phyloP scores from a whole-genome alignment of 1,284 basidiomycete genomes.

The Trametes sp. region DNA sequence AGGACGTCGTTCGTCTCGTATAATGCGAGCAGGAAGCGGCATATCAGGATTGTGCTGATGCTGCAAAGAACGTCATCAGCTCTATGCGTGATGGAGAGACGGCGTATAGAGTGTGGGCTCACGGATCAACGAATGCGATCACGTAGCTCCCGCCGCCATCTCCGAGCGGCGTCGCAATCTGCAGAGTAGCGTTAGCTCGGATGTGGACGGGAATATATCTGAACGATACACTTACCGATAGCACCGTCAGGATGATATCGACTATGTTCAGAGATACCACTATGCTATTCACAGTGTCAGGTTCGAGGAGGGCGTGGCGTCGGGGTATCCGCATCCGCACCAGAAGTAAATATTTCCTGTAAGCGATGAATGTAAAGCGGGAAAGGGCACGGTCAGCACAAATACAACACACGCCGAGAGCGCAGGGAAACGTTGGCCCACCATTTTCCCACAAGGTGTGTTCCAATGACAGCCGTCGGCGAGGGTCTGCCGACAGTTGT shows the following conservation, averaged over 20 bases:
- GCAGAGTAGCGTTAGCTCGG: background rate
- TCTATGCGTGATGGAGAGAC: background rate
- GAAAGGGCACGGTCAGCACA: background rate
- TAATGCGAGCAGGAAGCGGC: background rate
- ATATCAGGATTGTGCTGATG: background rate
- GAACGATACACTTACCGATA: background rate
- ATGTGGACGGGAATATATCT: background rate
- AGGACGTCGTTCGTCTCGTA: background rate
- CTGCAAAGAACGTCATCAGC: background rate
- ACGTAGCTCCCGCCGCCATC: background rate
- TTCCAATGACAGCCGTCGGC: background rate
- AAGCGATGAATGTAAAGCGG: background rate
- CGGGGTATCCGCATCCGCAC: background rate
- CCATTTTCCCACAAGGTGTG: background rate
- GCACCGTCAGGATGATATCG: background rate
- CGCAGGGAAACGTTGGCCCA: background rate
- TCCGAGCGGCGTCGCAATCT: background rate
- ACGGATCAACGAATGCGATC: background rate
- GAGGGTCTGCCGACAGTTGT: background rate
- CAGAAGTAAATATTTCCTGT: background rate
- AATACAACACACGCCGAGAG: background rate
- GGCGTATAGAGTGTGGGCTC: background rate
- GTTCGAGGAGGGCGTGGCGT: background rate
- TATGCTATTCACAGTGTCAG: background rate
- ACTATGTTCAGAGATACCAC: background rate